Evolutionary conservation across 179 eudicot species (phyloP).

Genomic region (Heliamphora pulchella): DNA sequence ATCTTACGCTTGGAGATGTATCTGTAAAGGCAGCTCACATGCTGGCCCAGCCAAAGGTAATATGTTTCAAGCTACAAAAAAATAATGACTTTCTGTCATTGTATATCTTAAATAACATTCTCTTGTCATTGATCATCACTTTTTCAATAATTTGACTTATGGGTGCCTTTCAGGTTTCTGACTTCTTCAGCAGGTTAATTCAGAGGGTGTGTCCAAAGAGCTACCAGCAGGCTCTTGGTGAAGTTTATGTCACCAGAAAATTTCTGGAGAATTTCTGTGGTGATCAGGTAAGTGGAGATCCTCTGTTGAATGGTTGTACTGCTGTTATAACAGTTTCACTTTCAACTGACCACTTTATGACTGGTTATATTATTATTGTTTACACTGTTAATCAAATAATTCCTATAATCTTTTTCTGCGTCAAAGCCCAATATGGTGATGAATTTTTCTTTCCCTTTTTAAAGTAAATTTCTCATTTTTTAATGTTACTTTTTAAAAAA

Average conservation of each 20-base stretch:
- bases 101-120: neutral
- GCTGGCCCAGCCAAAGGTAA: constrained; percentile 82
- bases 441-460: neutral
- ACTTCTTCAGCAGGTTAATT: constrained; percentile 79
- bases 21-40: constrained; percentile 76
- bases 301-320: neutral
- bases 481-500: neutral
- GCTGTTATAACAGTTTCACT: neutral
- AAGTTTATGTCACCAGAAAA: constrained; percentile 79
- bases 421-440: neutral
- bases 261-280: constrained; percentile 91
- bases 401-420: neutral
- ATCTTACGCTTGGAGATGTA: constrained; percentile 83
- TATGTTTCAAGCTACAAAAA: neutral
- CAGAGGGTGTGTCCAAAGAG: constrained; percentile 98
- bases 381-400: neutral
- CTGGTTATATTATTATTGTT: neutral
- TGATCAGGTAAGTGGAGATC: constrained; percentile 65
- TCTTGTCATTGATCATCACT: neutral
- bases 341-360: neutral
- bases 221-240: constrained; percentile 79
- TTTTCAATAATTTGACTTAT: neutral
- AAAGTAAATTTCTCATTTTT: neutral
- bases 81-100: neutral
- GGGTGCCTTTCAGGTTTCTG: constrained; percentile 45